A percentile compares a stretch with the other conserved stretches of the same genome.
These are phyloP conservation scores for Eleusine indica DNA, from an alignment of 176 grass and related monocot species.

Conservation along the genomic window DNA sequence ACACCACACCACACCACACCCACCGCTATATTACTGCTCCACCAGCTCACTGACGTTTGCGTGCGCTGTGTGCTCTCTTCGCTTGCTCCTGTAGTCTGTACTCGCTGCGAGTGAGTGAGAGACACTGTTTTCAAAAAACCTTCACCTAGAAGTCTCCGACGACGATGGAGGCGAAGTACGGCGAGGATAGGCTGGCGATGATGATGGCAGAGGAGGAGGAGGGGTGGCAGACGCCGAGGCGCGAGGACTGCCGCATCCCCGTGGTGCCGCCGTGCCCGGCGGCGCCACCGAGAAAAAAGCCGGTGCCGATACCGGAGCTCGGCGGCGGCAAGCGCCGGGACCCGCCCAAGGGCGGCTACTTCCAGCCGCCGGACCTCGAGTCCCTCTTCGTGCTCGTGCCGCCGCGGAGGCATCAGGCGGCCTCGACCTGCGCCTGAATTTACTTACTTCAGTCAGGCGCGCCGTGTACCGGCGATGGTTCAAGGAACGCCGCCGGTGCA, in stretches of 20 bases:
- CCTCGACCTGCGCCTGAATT: conserved; percentile 35
- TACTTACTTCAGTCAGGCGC: neutral
- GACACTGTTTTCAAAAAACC: conserved; percentile 30
- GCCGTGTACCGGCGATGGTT: neutral
- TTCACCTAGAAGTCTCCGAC: neutral
- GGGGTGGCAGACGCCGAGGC: conserved; percentile 70
- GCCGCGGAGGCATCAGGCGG: conserved; percentile 40
- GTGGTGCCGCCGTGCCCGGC: conserved; percentile 50
- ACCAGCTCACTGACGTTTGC: neutral
- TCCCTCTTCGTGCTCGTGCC: conserved; percentile 56
- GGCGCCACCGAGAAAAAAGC: conserved; percentile 62
- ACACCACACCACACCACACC: neutral
- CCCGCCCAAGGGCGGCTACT: conserved; percentile 75
- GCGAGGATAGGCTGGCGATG: neutral
- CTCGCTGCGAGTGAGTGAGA: too few relatives aligned
- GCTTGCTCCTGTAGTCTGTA: neutral
- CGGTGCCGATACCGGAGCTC: neutral
- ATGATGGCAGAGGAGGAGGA: neutral
- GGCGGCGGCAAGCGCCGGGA: conserved; percentile 22
- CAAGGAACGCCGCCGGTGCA: neutral
- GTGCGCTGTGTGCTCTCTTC: neutral
- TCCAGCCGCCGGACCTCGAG: conserved; percentile 86
- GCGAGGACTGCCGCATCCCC: conserved; percentile 71
- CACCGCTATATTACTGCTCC: conserved; percentile 49
- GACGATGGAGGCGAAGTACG: conserved; percentile 34